Conservation (phyloP, 768 basidiomycete genomes). For the Agaricus subrufescens region DNA sequence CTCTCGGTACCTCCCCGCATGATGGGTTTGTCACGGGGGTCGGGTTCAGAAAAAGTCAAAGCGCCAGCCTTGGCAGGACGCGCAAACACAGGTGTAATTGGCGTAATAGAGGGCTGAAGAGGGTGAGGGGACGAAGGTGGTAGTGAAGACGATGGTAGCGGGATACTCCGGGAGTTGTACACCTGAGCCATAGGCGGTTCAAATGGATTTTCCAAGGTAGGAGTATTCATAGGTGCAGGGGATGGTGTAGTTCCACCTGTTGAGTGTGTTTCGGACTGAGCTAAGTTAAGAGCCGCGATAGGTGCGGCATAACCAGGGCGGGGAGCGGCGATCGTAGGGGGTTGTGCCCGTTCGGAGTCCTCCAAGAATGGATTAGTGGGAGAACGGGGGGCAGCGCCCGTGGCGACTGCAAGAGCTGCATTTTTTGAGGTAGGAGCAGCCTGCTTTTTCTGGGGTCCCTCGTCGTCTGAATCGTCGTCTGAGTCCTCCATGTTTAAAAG, state of each 20-base stretch:
- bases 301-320: conserved; percentile 72
- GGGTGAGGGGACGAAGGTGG: conserved; percentile 57
- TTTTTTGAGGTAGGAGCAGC: conserved; percentile 27
- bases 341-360: conserved; percentile 9
- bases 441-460: conserved; percentile 1
- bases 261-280: conserved; percentile 41
- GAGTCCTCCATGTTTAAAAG: conserved; percentile 20
- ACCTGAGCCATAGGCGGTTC: conserved; percentile 14
- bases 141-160: conserved; percentile 15
- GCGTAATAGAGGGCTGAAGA: conserved; percentile 70
- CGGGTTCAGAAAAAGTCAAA: conserved; percentile 41
- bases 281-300: conserved; percentile 58
- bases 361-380: conserved; percentile 8
- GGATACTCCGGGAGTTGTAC: not conserved
- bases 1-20: conserved; percentile 69
- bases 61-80: conserved; percentile 37
- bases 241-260: conserved; percentile 25
- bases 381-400: conserved; percentile 12
- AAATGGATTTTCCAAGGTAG: conserved; percentile 23
- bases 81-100: conserved; percentile 74
- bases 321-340: conserved; percentile 57
- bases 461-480: conserved; percentile 28
- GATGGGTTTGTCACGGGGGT: conserved; percentile 38
- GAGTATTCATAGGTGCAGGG: conserved; percentile 13
- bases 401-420: conserved; percentile 32